Evolutionary conservation across 345 rosid genomes (phyloP).

Genomic region (Melastoma malabathricum): DNA sequence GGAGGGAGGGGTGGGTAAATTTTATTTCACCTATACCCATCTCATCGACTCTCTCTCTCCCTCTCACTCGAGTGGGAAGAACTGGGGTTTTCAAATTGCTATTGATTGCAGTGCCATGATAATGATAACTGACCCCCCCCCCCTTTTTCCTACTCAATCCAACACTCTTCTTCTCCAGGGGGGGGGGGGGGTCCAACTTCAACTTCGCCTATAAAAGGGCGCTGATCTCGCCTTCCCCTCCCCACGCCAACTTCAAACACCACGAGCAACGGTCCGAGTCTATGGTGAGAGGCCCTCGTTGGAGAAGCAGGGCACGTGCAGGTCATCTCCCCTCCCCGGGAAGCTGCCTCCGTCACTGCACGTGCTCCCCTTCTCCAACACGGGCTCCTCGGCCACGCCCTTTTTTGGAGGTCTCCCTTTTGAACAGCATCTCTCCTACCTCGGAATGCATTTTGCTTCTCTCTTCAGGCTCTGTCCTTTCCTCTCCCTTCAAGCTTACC

Average conservation of each 20-base stretch:
- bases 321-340: slow-evolving; percentile 2
- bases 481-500: too few relatives aligned
- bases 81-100: not conserved
- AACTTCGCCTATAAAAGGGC: too few relatives aligned
- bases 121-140: not conserved
- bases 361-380: slow-evolving; percentile 99
- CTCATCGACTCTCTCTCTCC: too few relatives aligned
- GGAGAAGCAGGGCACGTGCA: slow-evolving; percentile 99
- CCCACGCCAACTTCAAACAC: not conserved
- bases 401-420: too few relatives aligned
- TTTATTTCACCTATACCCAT: too few relatives aligned
- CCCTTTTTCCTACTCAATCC: slow-evolving; percentile 1
- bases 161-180: not conserved
- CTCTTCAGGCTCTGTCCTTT: not conserved
- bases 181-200: too few relatives aligned
- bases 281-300: slow-evolving; percentile 70
- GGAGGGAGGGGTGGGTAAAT: too few relatives aligned
- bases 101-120: slow-evolving; percentile 4
- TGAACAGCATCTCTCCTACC: too few relatives aligned
- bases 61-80: too few relatives aligned
- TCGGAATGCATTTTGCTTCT: too few relatives aligned
- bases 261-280: not conserved
- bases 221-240: not conserved
- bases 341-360: slow-evolving; percentile 25
- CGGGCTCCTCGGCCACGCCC: slow-evolving; percentile 32